These are phyloP conservation scores for Flaveria floridana DNA, from an alignment of 140 eudicot genomes.

Conservation along the genomic window DNA sequence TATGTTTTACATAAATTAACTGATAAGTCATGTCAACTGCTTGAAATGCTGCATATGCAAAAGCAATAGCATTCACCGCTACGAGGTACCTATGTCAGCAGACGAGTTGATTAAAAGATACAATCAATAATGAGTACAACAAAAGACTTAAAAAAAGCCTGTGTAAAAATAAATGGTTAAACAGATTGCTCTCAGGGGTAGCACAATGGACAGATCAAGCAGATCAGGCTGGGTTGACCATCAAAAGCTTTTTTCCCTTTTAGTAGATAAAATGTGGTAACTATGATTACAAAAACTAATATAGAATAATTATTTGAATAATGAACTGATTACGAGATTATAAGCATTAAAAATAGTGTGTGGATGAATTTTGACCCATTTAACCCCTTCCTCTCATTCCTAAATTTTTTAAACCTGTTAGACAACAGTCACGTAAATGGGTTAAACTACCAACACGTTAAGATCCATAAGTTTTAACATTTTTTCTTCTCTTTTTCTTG, in stretches of 20 bases:
- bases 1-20: constrained; percentile 49
- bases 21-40: constrained; percentile 58
- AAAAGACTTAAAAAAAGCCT: neutral
- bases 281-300: neutral
- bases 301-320: neutral
- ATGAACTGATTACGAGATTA: neutral
- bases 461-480: neutral
- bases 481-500: too few relatives aligned
- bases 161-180: neutral
- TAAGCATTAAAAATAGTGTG: neutral
- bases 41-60: constrained; percentile 82
- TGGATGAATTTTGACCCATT: neutral
- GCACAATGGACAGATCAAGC: neutral
- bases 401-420: neutral
- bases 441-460: neutral
- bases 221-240: neutral
- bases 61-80: constrained; percentile 61
- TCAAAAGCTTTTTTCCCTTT: neutral
- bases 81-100: constrained; percentile 59
- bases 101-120: neutral
- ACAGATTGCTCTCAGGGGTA: neutral
- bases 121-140: neutral
- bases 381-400: neutral
- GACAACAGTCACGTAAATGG: neutral
- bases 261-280: neutral